Base-by-base conservation (phyloP, 768 basidiomycete genomes). In the Lactifluus piperatus region DNA sequence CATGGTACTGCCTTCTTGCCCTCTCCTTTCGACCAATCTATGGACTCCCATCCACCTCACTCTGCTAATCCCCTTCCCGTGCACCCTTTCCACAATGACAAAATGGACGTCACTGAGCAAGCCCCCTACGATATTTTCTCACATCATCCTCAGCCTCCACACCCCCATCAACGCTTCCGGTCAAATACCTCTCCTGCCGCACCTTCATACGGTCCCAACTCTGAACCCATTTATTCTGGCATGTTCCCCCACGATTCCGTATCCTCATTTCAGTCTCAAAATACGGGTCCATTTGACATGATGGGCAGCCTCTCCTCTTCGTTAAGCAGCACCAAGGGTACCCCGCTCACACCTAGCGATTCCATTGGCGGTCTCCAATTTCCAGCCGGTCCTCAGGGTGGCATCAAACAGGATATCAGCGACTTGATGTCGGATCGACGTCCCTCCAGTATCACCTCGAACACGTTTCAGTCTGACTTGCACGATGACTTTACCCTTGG, bases 291-390 rank as follows among this genome's bases (percentile, higher is more conserved):
- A 11, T 88, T 86, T 71, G 85, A 85, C 69, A 78, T 85, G 66
- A 82, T 84, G 69, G 74, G 75, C 69, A 80, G 79, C 62, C 73
- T 85, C 22, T 75, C 83, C 24, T 83, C 84, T 3, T 84, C 83
- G 16, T 81, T 83, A 72, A 79, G 77, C 74, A 84, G 57, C 51
- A 86, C 86, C 62, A 89, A 88, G 71, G 84, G 83, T 51, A 88
- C 88, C 20, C 86, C 88, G 0, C 75, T 88, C 45, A 85, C 85
- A 13, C 86, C 86, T 34, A 83, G 71, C 65, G 87, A 88, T 70
- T 74, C 81, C 44, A 79, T 82, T 60, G 72, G 75, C 57, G 75
- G 76, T 50, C 74, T 88, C 8, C 73, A 79, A 7, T 86, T 84
- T 66, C 74, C 82, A 22, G 70, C 74, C 8, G 66, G 74, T 20